These are phyloP conservation scores for Phenoliferia sp. DNA, from an alignment of 1,284 basidiomycete genomes.

Conservation along the genomic window DNA sequence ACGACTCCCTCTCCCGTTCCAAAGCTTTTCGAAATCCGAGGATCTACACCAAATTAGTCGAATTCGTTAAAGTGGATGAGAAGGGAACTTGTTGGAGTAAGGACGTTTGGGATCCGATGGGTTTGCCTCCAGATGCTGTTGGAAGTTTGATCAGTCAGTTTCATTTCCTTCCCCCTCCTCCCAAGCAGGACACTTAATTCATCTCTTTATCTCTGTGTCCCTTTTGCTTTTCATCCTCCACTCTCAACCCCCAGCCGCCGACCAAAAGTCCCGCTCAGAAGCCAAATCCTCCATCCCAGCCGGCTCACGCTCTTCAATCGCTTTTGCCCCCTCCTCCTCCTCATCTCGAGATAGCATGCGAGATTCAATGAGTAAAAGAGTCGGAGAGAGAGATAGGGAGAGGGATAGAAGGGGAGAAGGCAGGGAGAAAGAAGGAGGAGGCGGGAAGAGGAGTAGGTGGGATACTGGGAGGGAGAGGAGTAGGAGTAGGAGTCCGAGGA, in stretches of 20 bases:
- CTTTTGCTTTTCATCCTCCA: constrained; percentile 32
- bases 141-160: constrained; percentile 55
- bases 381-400: constrained; percentile 1
- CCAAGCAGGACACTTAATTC: too few species aligned
- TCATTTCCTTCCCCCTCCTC: constrained; percentile 32
- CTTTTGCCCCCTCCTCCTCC: constrained; percentile 46
- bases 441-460: constrained; percentile 17
- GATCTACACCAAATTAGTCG: constrained; percentile 84
- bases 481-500: constrained; percentile 8
- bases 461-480: constrained; percentile 8
- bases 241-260: constrained; percentile 41
- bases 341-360: constrained; percentile 4
- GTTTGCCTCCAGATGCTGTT: constrained; percentile 6
- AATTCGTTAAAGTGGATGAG: constrained; percentile 72
- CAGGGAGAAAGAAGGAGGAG: constrained; percentile 15
- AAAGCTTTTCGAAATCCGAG: constrained; percentile 91
- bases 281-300: constrained; percentile 51
- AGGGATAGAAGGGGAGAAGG: constrained; percentile 2
- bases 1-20: constrained; percentile 83
- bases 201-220: background rate
- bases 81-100: constrained; percentile 69
- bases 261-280: constrained; percentile 58
- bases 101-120: constrained; percentile 56
- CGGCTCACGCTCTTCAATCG: constrained; percentile 55
- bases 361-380: constrained; percentile 9